These are phyloP conservation scores for Ceratocystiopsis brevicomis DNA, from an alignment of 2,329 filamentous ascomycete species.

Conservation along the genomic window DNA sequence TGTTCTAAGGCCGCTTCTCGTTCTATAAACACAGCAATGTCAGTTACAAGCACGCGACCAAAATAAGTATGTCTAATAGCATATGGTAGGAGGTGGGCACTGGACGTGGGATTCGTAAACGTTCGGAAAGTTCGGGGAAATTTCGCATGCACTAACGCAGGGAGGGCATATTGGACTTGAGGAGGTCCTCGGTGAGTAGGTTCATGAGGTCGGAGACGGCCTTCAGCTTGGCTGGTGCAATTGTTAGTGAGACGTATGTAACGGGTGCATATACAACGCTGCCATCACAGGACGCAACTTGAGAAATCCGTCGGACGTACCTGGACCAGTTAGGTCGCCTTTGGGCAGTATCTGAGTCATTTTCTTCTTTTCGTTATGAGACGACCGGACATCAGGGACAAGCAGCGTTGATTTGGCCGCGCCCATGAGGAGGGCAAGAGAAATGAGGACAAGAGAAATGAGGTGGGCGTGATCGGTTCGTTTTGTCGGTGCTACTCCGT, in stretches of 20 bases:
- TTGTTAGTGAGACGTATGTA: not conserved
- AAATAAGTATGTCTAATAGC: not conserved
- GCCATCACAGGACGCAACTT: no score
- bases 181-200: conserved; percentile 42
- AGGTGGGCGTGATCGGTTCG: no score
- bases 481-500: no score
- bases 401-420: conserved; percentile 8
- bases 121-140: no score
- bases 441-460: no score
- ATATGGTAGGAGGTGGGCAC: not conserved
- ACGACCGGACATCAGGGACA: conserved; percentile 4
- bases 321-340: conserved; percentile 21
- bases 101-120: no score
- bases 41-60: not conserved
- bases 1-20: conserved; percentile 42
- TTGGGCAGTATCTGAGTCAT: conserved; percentile 9
- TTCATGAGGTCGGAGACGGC: conserved; percentile 47
- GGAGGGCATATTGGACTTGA: conserved; percentile 36
- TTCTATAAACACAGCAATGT: conserved; percentile 25
- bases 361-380: conserved; percentile 4
- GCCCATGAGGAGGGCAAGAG: conserved; percentile 5
- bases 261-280: not conserved
- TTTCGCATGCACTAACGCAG: conserved; percentile 29
- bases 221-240: conserved; percentile 42
- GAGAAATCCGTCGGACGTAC: conserved; percentile 14